These are phyloP conservation scores for Erodium moschatum DNA, from an alignment of 441 rosid species.

Conservation along the genomic window DNA sequence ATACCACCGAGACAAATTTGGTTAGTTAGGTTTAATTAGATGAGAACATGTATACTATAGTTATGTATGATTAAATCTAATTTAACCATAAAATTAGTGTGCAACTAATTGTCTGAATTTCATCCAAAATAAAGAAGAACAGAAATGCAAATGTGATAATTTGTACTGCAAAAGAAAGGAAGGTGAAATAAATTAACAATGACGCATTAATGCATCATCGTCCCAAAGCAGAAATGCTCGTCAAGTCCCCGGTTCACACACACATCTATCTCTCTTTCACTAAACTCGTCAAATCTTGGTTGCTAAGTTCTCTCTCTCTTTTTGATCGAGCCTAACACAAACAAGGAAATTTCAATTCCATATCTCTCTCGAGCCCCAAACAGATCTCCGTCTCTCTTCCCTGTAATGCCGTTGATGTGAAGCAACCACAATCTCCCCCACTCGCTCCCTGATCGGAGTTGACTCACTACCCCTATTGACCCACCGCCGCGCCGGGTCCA, in stretches of 20 bases:
- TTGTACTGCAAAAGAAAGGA: not conserved
- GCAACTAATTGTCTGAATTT: no score
- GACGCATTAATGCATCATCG: conserved; percentile 15
- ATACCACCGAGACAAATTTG: no score
- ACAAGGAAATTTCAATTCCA: conserved; percentile 18
- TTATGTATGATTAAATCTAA: no score
- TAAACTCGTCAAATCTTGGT: conserved; percentile 31
- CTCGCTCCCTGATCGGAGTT: conserved; percentile 32
- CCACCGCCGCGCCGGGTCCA: conserved; percentile 1
- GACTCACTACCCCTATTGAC: conserved; percentile 25
- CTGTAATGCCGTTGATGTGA: conserved; percentile 36
- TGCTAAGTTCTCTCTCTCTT: conserved; percentile 31
- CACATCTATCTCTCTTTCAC: not conserved
- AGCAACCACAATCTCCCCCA: conserved; percentile 25
- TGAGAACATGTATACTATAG: no score
- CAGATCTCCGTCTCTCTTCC: conserved; percentile 5
- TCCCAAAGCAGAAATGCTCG: conserved; percentile 6
- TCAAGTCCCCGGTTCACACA: conserved; percentile 10
- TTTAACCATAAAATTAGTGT: no score
- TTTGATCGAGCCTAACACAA: conserved; percentile 14
- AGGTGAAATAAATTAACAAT: conserved; percentile 22
- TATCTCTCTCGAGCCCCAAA: conserved; percentile 11
- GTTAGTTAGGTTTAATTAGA: no score
- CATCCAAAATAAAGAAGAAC: no score
- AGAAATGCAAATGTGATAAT: no score